phyloP scores from a whole-genome alignment of 2,329 filamentous ascomycete genomes.

The Talaromyces amestolkiae region DNA sequence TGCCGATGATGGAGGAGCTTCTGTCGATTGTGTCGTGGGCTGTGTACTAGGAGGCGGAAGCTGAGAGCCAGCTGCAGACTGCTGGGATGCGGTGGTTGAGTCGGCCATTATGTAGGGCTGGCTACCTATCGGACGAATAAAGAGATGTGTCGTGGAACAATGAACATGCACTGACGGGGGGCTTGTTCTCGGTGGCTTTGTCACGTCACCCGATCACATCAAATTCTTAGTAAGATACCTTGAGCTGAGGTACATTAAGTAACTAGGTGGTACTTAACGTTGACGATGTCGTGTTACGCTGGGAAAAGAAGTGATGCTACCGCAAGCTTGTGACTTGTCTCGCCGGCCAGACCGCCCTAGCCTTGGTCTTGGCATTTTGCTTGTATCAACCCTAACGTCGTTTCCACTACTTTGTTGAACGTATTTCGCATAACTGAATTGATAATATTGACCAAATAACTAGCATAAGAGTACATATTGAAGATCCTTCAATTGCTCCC shows the following conservation, averaged over 20 bases:
- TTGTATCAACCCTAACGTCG: neutral
- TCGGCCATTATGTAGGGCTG: constrained; percentile 15
- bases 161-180: neutral
- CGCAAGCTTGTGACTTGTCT: neutral
- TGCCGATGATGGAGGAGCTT: constrained; percentile 22
- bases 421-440: neutral
- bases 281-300: neutral
- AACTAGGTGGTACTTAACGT: neutral
- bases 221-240: neutral
- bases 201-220: constrained; percentile 9
- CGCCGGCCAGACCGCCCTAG: neutral
- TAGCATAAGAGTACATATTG: neutral
- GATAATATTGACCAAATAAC: too few relatives aligned
- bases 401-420: neutral
- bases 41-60: constrained; percentile 24
- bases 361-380: neutral
- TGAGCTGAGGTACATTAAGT: neutral
- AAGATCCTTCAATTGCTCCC: neutral
- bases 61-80: constrained; percentile 28
- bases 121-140: neutral
- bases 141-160: constrained; percentile 4
- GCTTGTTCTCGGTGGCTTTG: neutral
- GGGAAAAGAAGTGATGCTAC: neutral
- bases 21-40: constrained; percentile 25
- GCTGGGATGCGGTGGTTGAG: constrained; percentile 8